A percentile compares a stretch with the other conserved stretches of the same genome.
Conservation (phyloP, 1,284 basidiomycete genomes). For the Ceratobasidium theobromae region DNA sequence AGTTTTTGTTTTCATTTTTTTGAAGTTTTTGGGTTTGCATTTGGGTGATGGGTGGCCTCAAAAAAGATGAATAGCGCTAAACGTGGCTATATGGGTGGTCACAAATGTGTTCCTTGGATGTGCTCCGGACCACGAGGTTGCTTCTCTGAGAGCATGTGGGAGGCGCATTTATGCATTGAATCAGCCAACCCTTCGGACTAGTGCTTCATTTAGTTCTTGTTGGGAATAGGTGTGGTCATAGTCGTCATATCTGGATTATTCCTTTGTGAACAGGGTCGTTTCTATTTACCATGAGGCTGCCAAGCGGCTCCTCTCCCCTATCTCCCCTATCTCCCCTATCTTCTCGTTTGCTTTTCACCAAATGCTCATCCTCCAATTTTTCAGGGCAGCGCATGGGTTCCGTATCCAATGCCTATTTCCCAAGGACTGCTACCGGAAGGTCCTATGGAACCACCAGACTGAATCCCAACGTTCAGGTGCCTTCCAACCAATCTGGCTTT, state of each 20-base stretch:
- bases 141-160: not conserved
- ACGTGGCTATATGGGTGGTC: not conserved
- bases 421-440: constrained; percentile 42
- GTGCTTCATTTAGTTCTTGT: too few relatives aligned
- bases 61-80: not conserved
- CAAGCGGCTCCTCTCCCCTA: not conserved
- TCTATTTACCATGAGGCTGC: constrained; percentile 27
- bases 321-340: not conserved
- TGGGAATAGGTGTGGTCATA: too few relatives aligned
- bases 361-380: constrained; percentile 33
- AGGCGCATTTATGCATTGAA: too few relatives aligned
- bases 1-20: too few relatives aligned
- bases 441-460: constrained; percentile 18
- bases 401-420: constrained; percentile 45
- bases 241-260: too few relatives aligned
- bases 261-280: not conserved
- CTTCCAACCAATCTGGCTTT: constrained; percentile 50
- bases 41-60: too few relatives aligned
- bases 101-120: too few relatives aligned
- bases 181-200: too few relatives aligned
- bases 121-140: not conserved
- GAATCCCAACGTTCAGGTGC: not conserved
- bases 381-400: constrained; percentile 36
- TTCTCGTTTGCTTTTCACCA: constrained; percentile 25
- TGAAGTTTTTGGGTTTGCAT: not conserved